Base-by-base conservation (phyloP, 345 rosid species). In the Odontarrhena argentea region DNA sequence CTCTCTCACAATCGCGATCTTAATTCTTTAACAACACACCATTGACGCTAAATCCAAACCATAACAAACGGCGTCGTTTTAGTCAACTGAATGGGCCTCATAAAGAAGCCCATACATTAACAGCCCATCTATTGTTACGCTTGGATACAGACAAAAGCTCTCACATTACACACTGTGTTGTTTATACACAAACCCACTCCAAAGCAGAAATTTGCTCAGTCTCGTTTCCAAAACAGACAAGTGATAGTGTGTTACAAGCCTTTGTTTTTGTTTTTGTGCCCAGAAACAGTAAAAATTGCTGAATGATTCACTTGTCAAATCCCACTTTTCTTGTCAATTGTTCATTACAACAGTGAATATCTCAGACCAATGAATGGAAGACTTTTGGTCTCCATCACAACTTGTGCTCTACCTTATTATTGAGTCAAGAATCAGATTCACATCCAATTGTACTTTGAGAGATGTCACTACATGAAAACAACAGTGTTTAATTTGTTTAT, bases 231-330 rank as follows among this genome's bases (percentile, higher is more conserved):
- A 71, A 71, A 56, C 35, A 56, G 57, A 71, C 49, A 46, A 52
- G 1, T 46, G 22, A 18, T 18, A 18, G 22, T 18, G 22, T n/a
- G 43, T 35, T 25, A 10, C 26, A 5, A 69, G 55, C 41, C 45
- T 52, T 38, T 60, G 61, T 52, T 43, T 60, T 43, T 51, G 32
- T 14, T 43, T 60, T 43, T 51, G 32, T 14, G 14, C 49, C 44
- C 32, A 45, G 45, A 24, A 45, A 63, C 52, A 63, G 61, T 51
- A 38, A 13, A 38, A 60, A 60, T 60, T 34, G 77, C 51, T 66
- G 25, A 30, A 55, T 64, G 65, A 35, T 51, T 67, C 67, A 67
- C 64, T 54, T 67, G 73, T 74, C 77, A 74, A 74, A 74, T 74
- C 77, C 14, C 45, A 9, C 68, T 38, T 52, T 52, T 67, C 77